These are phyloP conservation scores for Aspergillus hiratsukae DNA, from an alignment of 2,329 filamentous ascomycete genomes.

Conservation along the genomic window DNA sequence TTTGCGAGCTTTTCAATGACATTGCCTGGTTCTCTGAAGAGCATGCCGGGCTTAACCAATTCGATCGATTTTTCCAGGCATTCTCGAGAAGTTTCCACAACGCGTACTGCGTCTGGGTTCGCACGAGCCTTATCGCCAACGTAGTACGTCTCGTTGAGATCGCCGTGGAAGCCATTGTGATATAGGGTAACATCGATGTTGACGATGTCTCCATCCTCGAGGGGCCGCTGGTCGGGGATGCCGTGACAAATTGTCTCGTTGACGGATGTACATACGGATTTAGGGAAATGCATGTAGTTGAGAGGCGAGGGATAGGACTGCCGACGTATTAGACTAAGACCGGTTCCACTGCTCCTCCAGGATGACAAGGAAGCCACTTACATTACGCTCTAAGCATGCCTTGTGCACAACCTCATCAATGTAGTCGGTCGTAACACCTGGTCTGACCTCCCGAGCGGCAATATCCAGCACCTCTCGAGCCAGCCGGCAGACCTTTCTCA, in stretches of 20 bases:
- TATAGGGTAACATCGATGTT: conserved; percentile 96
- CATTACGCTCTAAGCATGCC: conserved; percentile 86
- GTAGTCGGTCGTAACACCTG: conserved; percentile 93
- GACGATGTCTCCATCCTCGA: conserved; percentile 90
- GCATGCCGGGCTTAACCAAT: conserved; percentile 84
- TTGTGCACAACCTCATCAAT: conserved; percentile 95
- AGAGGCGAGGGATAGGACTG: conserved; percentile 92
- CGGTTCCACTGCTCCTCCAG: background rate
- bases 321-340: conserved; percentile 10
- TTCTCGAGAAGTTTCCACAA: conserved; percentile 85
- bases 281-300: conserved; percentile 95
- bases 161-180: conserved; percentile 90
- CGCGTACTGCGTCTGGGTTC: conserved; percentile 80
- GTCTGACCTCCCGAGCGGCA: conserved; percentile 73
- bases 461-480: conserved; percentile 91
- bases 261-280: conserved; percentile 92
- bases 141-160: conserved; percentile 98
- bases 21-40: conserved; percentile 90
- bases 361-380: conserved; percentile 45
- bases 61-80: conserved; percentile 88
- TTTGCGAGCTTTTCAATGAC: conserved; percentile 95
- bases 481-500: conserved; percentile 86
- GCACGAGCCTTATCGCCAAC: conserved; percentile 82
- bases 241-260: conserved; percentile 99
- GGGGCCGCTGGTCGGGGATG: conserved; percentile 83